Conservation (phyloP, 164 flowering plant species). For the Umbilicus rupestris region DNA sequence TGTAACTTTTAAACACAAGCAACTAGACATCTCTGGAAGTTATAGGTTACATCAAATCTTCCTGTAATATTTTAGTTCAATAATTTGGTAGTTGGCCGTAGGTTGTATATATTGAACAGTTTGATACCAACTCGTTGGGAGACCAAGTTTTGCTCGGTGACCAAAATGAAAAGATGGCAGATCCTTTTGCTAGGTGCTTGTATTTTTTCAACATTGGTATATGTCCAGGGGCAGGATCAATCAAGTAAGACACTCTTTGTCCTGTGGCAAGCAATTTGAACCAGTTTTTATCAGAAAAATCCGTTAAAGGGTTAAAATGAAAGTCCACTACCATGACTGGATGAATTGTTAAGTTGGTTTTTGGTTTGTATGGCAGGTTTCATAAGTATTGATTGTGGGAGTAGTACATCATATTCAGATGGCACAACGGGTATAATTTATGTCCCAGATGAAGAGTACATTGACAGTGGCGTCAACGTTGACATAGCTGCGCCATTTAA, state of each 20-base stretch:
- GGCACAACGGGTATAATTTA: background rate
- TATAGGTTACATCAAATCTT: background rate
- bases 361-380: background rate
- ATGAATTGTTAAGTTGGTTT: background rate
- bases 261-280: background rate
- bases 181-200: background rate
- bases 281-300: background rate
- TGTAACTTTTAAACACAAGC: too few species aligned
- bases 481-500: background rate
- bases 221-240: constrained; percentile 6
- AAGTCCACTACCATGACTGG: background rate
- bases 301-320: too few species aligned
- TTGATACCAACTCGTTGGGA: background rate
- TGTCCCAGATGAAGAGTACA: constrained; percentile 3
- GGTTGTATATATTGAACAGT: background rate
- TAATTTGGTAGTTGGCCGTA: background rate
- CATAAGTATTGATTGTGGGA: constrained; percentile 14
- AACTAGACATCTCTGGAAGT: too few species aligned
- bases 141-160: background rate
- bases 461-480: constrained; percentile 2
- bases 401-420: background rate
- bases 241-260: background rate
- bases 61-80: background rate
- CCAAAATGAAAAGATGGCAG: background rate
- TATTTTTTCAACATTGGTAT: background rate